Conservation (phyloP, 371 early-diverging fungal species). For the Smittium mucronatum region DNA sequence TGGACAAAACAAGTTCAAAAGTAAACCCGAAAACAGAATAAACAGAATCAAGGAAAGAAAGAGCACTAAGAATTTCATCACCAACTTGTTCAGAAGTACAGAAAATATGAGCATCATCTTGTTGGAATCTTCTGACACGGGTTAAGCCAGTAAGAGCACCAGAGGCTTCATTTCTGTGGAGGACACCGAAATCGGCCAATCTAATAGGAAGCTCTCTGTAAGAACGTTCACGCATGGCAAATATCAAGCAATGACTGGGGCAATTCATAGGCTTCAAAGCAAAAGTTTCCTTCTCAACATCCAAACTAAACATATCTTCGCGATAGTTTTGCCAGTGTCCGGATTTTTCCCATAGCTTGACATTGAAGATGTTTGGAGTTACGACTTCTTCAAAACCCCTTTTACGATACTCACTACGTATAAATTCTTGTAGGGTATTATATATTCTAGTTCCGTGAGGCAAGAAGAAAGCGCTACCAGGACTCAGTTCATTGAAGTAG, state of each 20-base stretch:
- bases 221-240: constrained; percentile 79
- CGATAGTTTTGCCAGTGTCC: constrained; percentile 99
- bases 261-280: constrained; percentile 99
- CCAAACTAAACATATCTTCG: constrained; percentile 31
- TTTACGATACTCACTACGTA: constrained; percentile 61
- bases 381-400: constrained; percentile 89
- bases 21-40: constrained; percentile 69
- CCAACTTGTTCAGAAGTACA: constrained; percentile 73
- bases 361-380: constrained; percentile 94
- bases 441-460: constrained; percentile 95
- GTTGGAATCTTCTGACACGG: constrained; percentile 98
- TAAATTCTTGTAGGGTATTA: constrained; percentile 82
- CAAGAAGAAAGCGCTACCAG: constrained; percentile 95
- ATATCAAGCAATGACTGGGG: constrained; percentile 98
- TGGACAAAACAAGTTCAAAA: constrained; percentile 86
- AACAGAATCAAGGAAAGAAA: constrained; percentile 23
- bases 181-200: constrained; percentile 97
- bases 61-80: constrained; percentile 22
- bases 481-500: constrained; percentile 94
- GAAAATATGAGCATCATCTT: constrained; percentile 99
- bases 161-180: constrained; percentile 97
- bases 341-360: constrained; percentile 94
- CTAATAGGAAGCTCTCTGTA: constrained; percentile 97
- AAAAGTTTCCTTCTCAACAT: constrained; percentile 18
- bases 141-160: constrained; percentile 97